Evolutionary conservation across 805 yeast genomes (phyloP), one percentile per base, ranked within the genome.

Genomic region (Kazachstania taianensis): DNA sequence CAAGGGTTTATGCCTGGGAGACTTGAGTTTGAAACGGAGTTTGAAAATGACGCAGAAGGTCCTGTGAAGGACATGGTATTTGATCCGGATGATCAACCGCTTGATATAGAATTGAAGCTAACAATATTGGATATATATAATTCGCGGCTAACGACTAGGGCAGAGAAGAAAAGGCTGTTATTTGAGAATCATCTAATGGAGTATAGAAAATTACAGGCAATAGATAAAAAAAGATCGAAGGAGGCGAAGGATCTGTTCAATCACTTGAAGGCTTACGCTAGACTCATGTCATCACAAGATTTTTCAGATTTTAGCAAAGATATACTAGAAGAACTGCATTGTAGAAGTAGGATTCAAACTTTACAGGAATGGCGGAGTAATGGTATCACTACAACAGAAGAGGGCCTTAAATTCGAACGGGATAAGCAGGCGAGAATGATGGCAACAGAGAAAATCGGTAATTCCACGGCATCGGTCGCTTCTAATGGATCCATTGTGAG

Each of bases 1-100:
- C 97, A 92, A 57, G 96, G 96, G 3, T 92, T 78, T 56, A 92
- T 92, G 99, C 99, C 99, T 27, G 99, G 97, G 29, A 75, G 99
- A 52, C 65, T 92, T 42, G 99, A 92, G 58, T 92, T 92, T 57
- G 99, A 92, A 51, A 84, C 80, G 40, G 99, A 92, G 57, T 86
- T 82, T 27, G 98, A 92, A 55, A 92, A 92, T 50, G 99, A 92
- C 38, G 97, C 98, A 0, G 99, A 92, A 59, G 69, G 80, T 38
- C 78, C 92, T 0, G 84, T 92, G 14, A 92, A 92, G 53, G 98
- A 92, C 55, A 84, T 92, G 94, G 72, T 80, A 2, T 92, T 94
- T 52, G 97, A 92, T 49, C 83, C 89, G 0, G 97, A 89, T 44
- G 99, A 92, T 51, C 76, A 78, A 37, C 75, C 80, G 16, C 77